phyloP scores from a whole-genome alignment of 768 basidiomycete species.

The Xerocomellus dryophilus region DNA sequence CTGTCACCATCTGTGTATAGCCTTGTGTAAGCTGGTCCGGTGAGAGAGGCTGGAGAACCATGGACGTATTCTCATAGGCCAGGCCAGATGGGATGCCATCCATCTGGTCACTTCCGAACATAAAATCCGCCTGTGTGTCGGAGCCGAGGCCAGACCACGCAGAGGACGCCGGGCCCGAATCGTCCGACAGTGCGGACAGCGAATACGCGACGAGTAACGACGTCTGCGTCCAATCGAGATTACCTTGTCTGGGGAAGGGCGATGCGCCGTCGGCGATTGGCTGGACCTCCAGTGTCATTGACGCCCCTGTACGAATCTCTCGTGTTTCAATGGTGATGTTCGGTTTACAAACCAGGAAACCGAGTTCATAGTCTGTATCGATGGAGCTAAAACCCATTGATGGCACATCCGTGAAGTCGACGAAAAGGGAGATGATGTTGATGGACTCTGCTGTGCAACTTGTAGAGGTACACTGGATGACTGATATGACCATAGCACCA shows the following conservation, averaged over 20 bases:
- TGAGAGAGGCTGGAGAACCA: slow-evolving; percentile 3
- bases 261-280: background rate
- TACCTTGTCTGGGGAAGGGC: slow-evolving; percentile 8
- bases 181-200: slow-evolving; percentile 4
- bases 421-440: slow-evolving; percentile 9
- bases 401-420: slow-evolving; percentile 13
- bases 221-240: slow-evolving; percentile 19
- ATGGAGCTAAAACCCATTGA: slow-evolving; percentile 12
- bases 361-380: slow-evolving; percentile 15
- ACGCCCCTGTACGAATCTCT: slow-evolving; percentile 17
- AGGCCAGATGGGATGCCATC: background rate
- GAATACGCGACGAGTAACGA: slow-evolving; percentile 9
- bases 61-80: slow-evolving; percentile 1
- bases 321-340: slow-evolving; percentile 23
- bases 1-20: slow-evolving; percentile 11
- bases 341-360: slow-evolving; percentile 25
- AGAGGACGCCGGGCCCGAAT: slow-evolving; percentile 9
- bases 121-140: slow-evolving; percentile 5
- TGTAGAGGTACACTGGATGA: slow-evolving; percentile 13
- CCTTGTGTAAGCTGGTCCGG: slow-evolving; percentile 4
- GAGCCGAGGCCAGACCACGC: slow-evolving; percentile 11
- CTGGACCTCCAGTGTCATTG: slow-evolving; percentile 12
- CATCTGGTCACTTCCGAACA: slow-evolving; percentile 8
- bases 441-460: slow-evolving; percentile 6
- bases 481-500: slow-evolving; percentile 14